Percentiles rank a stretch among this genome's conserved stretches.
These are phyloP conservation scores for Colletotrichum nymphaeae DNA, from an alignment of 2,329 filamentous ascomycete species.

Conservation along the genomic window DNA sequence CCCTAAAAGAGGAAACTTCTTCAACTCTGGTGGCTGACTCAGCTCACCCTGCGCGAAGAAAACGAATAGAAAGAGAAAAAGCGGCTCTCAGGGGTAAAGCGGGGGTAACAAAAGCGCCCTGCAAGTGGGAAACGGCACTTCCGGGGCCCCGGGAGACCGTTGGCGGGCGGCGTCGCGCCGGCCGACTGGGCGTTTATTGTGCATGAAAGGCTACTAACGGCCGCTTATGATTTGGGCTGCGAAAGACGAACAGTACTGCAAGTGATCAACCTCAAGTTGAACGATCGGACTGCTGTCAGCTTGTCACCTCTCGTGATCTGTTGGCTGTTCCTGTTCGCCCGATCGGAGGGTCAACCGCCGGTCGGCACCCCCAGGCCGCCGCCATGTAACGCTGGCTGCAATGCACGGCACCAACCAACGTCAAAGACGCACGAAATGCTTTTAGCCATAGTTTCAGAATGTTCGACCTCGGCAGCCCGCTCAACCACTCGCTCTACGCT, in stretches of 20 bases:
- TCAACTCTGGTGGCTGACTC: neutral
- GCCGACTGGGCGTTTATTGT: neutral
- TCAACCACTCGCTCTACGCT: neutral
- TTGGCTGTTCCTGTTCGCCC: neutral
- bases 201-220: neutral
- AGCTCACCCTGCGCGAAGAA: neutral
- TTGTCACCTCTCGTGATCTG: neutral
- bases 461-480: neutral
- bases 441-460: neutral
- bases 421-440: neutral
- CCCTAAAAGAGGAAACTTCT: neutral
- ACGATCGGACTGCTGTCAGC: too few relatives aligned
- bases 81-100: neutral
- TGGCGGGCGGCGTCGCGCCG: neutral
- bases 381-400: neutral
- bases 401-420: neutral
- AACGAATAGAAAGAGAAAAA: neutral
- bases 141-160: neutral
- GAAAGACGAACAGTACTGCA: too few relatives aligned
- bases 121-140: neutral
- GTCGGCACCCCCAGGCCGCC: neutral
- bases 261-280: too few relatives aligned
- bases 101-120: neutral
- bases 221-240: too few relatives aligned
- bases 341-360: neutral